Base-by-base conservation (phyloP, 331 rosid genomes). In the Cydonia oblonga region DNA sequence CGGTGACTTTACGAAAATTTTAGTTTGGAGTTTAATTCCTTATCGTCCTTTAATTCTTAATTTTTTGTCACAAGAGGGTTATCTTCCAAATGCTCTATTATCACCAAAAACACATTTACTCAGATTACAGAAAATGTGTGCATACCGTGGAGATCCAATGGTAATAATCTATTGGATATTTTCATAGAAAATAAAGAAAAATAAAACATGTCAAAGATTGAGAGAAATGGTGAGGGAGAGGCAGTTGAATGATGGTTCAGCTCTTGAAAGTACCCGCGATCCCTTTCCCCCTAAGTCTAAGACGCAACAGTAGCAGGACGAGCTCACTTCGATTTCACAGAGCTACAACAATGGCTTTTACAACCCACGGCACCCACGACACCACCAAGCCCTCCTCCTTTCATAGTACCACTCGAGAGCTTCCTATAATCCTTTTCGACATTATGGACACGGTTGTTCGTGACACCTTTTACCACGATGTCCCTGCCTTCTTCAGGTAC, bases 401-500 rank as follows among this genome's bases (percentile, higher is more conserved):
- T 61, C 26, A 79, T n/a, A 32, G 30, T 74, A 32, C 38, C 16
- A 23, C 72, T 23, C 23, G 84, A 73, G 90, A 87, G 80, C 87
- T 85, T 66, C 98, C 98, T n/a, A n/a, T n/a, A n/a, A n/a, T n/a
- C n/a, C n/a, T n/a, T n/a, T n/a, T n/a, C n/a, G n/a, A n/a, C n/a
- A n/a, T n/a, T n/a, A n/a, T n/a, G n/a, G n/a, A n/a, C n/a, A n/a
- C n/a, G n/a, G n/a, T n/a, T n/a, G n/a, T 33, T 33, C 40, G 49
- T 89, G 44, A 77, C 81, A 28, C 77, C 81, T 93, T 93, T 73
- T 91, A 87, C 79, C 84, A 80, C 3, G 96, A 89, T 65, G 84
- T 93, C 79, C 97, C 97, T 70, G 82, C 88, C 46, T 93, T 93
- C 87, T 93, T 93, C 84, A 77, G 96, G 96, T 89, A 79, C 67